These are phyloP conservation scores for Galeopsis tetrahit DNA, from an alignment of 257 asterid species.

Conservation along the genomic window DNA sequence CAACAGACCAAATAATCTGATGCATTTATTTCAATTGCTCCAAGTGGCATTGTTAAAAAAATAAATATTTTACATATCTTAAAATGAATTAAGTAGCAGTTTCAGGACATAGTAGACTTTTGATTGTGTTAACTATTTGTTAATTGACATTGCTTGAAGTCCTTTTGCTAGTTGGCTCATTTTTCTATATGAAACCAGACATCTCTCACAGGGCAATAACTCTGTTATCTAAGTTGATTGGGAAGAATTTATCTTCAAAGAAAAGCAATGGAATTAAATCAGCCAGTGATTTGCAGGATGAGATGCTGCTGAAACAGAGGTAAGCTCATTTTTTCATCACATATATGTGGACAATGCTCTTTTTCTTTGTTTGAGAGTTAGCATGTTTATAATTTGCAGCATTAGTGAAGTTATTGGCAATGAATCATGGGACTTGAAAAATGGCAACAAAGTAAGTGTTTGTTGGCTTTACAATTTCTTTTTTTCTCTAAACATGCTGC, in stretches of 20 bases:
- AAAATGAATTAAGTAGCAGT: conserved; percentile 4
- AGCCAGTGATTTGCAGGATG: conserved; percentile 67
- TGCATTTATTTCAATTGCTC: conserved; percentile 1
- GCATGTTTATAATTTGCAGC: conserved; percentile 59
- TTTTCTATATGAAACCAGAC: conserved; percentile 91
- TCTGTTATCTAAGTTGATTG: conserved; percentile 79
- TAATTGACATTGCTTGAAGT: conserved; percentile 27
- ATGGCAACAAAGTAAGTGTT: conserved; percentile 58
- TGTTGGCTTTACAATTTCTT: conserved; percentile 23
- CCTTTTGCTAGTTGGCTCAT: conserved; percentile 57
- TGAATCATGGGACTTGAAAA: conserved; percentile 67
- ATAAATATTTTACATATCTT: conserved; percentile 5
- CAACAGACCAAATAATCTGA: not conserved
- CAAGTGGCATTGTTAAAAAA: not conserved
- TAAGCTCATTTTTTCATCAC: conserved; percentile 39
- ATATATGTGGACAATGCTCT: not conserved
- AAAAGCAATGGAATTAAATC: conserved; percentile 65
- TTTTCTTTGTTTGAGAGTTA: conserved; percentile 31
- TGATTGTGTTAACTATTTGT: conserved; percentile 2
- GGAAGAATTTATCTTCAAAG: conserved; percentile 65
- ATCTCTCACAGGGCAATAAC: conserved; percentile 92
- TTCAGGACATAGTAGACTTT: conserved; percentile 16
- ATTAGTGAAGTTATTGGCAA: conserved; percentile 78
- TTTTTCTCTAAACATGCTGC: conserved; percentile 30
- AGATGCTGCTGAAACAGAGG: conserved; percentile 92